Conservation (phyloP, 768 basidiomycete species). For the Jaapia argillacea region DNA sequence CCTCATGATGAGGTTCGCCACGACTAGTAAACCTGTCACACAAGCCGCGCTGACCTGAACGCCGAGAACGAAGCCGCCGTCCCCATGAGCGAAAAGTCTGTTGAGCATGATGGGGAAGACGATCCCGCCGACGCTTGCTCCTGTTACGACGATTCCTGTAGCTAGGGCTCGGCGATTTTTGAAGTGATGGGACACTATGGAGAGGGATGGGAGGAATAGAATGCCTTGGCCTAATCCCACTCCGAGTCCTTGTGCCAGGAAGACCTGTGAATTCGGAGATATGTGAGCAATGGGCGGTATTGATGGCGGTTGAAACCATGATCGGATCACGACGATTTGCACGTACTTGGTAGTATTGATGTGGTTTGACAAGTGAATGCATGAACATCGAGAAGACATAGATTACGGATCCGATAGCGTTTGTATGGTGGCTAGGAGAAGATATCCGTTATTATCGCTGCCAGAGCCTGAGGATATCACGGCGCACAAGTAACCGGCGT, state of each 20-base stretch:
- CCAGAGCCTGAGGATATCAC: slow-evolving; percentile 24
- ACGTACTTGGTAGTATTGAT: slow-evolving; percentile 33
- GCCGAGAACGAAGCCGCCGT: slow-evolving; percentile 34
- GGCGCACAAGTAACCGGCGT: slow-evolving; percentile 24
- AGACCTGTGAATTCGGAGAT: slow-evolving; percentile 30
- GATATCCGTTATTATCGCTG: no score
- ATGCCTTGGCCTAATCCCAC: slow-evolving; percentile 32
- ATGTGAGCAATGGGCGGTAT: slow-evolving; percentile 33
- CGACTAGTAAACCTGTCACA: slow-evolving; percentile 24
- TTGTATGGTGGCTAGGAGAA: no score
- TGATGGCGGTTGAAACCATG: slow-evolving; percentile 3
- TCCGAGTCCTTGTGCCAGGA: slow-evolving; percentile 35
- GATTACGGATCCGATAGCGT: no score
- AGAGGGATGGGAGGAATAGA: slow-evolving; percentile 22
- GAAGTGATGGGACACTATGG: slow-evolving; percentile 26
- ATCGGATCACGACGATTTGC: neutral
- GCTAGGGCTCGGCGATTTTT: slow-evolving; percentile 23
- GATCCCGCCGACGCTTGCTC: slow-evolving; percentile 36
- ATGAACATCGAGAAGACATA: no score
- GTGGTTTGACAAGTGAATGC: slow-evolving; percentile 28
- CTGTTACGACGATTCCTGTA: slow-evolving; percentile 25
- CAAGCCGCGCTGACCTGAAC: slow-evolving; percentile 32
- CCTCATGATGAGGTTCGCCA: slow-evolving; percentile 30
- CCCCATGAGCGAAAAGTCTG: no score
- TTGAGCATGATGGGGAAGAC: slow-evolving; percentile 39